phyloP scores from a whole-genome alignment of 306 rosid genomes.

The Lathyrus tuberosus region DNA sequence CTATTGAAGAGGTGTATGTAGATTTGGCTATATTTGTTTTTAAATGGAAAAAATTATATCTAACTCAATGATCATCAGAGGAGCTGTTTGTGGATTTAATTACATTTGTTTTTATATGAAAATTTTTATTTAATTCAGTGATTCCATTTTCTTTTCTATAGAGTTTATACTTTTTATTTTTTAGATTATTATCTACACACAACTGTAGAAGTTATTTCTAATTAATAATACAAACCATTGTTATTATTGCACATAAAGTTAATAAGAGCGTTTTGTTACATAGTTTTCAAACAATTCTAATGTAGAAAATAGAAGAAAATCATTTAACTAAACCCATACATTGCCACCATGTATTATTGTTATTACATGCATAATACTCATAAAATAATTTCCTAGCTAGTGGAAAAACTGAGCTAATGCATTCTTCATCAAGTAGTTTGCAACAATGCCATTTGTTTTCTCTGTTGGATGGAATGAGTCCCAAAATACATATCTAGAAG shows the following conservation, averaged over 20 bases:
- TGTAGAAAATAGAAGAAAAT: not conserved
- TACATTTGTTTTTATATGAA: not conserved
- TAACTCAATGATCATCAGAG: not conserved
- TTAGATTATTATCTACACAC: too few species aligned
- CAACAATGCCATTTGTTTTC: constrained; percentile 56
- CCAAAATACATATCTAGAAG: constrained; percentile 69
- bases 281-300: not conserved
- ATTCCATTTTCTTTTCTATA: not conserved
- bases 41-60: not conserved
- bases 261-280: not conserved
- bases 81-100: not conserved
- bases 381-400: not conserved
- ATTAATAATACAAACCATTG: not conserved
- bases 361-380: not conserved
- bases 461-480: constrained; percentile 61
- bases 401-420: constrained; percentile 39
- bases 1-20: not conserved
- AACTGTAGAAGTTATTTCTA: too few species aligned
- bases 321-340: not conserved
- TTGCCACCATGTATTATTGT: not conserved
- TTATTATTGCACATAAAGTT: not conserved
- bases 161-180: not conserved
- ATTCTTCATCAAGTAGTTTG: constrained; percentile 40
- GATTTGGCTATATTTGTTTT: not conserved
- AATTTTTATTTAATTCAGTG: not conserved